Evolutionary conservation across 371 early-diverging fungal species (phyloP), one percentile per base, ranked within the genome.

Genomic region (Haplosporangium sp.): DNA sequence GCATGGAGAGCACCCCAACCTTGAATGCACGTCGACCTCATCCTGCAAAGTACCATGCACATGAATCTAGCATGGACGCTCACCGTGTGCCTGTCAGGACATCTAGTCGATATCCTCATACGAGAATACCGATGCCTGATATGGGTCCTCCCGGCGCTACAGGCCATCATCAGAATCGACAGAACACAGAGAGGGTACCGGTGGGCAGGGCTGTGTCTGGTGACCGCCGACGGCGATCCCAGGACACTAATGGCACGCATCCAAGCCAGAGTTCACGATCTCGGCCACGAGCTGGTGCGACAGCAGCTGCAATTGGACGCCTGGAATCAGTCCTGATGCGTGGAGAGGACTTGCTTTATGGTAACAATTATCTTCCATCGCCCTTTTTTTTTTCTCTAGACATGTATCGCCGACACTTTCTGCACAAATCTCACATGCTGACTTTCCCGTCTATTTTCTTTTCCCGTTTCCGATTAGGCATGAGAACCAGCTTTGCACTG

Each of bases 301-400:
- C 79, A 6, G 79, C 79, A 18, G 69, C 79, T 10, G 79, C 68
- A 6, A 79, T 79, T 29, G 79, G 79, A 13, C 79, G 79, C 10
- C 46, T 79, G 21, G 73, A 72, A 37, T 41, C 66, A 0, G 64
- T 72, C 42, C 73, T 68, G 20, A 58, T 65, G 42, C 73, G 79
- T 14, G 79, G 79, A 16, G 65, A 79, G 43, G 69, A 79, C 18
- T 47, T 79, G 12, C 47, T 64, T 10, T 62, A 65, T 16, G 79
- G 79, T 79, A 72, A 57, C 45, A 36, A 20, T 14, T 54, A 8
- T 21, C 9, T 29, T 42, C 16, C 1, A 41, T 55, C 0, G 37
- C 18, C 16, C 23, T 56, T 36, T 53, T 13, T 60, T 48, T 40
- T 54, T 21, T 7, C 53, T 10, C 6, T 10, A n/a, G 7, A 20